Evolutionary conservation across 2,329 filamentous ascomycete species (phyloP).

Genomic region (Escovopsis sp.): DNA sequence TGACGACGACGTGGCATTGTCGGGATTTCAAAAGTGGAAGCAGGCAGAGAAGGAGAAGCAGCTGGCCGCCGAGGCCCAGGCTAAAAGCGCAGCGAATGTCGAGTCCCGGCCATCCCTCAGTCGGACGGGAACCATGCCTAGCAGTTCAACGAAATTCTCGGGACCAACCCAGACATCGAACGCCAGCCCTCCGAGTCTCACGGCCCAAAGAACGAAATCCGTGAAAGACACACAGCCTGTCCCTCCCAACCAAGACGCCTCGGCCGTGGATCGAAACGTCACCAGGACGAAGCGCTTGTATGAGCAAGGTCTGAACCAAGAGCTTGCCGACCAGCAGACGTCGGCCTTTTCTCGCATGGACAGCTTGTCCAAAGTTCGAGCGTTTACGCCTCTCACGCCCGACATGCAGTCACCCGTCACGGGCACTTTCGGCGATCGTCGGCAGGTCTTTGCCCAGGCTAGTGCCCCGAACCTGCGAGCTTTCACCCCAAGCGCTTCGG

Average conservation of each 20-base stretch:
- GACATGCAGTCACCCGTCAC: constrained; percentile 34
- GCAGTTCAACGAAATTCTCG: constrained; percentile 54
- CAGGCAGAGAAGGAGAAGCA: constrained; percentile 44
- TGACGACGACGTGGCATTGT: constrained; percentile 72
- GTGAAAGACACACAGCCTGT: constrained; percentile 34
- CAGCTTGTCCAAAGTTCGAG: constrained; percentile 53
- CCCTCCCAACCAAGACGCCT: constrained; percentile 19
- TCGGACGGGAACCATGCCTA: constrained; percentile 75
- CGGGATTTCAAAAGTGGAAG: constrained; percentile 68
- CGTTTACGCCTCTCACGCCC: constrained; percentile 33
- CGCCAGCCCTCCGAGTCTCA: constrained; percentile 77
- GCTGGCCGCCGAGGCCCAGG: constrained; percentile 17
- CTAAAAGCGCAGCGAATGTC: constrained; percentile 23
- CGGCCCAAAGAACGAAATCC: constrained; percentile 42
- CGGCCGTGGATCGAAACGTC: constrained; percentile 44
- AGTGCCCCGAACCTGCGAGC: constrained; percentile 58
- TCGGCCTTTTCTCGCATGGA: constrained; percentile 69
- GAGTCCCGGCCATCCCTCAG: constrained; percentile 47
- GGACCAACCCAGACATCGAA: constrained; percentile 59
- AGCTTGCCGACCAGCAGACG: constrained; percentile 66
- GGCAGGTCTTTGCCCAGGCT: constrained; percentile 33
- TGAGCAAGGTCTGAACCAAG: constrained; percentile 66
- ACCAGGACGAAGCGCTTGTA: constrained; percentile 66
- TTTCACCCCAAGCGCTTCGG: constrained; percentile 28
- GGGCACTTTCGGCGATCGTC: constrained; percentile 30